phyloP scores from a whole-genome alignment of 805 yeast genomes.

The Scheffersomyces ergatensis region DNA sequence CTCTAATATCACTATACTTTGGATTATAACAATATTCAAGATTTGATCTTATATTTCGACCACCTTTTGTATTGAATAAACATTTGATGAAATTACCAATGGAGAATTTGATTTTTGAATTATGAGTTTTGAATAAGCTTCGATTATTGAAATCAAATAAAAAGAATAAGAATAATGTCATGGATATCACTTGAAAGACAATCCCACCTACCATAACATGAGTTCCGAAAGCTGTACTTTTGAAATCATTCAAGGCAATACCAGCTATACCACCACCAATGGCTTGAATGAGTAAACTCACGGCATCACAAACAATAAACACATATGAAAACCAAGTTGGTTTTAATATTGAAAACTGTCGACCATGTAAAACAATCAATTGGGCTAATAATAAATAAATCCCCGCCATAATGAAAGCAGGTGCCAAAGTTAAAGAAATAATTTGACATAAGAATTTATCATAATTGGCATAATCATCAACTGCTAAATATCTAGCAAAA shows the following conservation, averaged over 20 bases:
- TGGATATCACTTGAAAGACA: conserved; percentile 70
- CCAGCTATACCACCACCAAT: conserved; percentile 77
- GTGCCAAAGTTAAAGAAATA: conserved; percentile 70
- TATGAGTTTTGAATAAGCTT: conserved; percentile 27
- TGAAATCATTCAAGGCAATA: conserved; percentile 27
- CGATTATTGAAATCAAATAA: conserved; percentile 46
- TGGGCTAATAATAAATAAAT: conserved; percentile 72
- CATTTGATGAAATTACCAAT: conserved; percentile 13
- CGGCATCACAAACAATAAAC: conserved; percentile 64
- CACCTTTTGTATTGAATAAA: conserved; percentile 19
- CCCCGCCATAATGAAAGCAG: conserved; percentile 84
- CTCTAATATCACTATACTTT: conserved; percentile 32
- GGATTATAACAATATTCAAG: conserved; percentile 32
- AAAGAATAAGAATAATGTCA: conserved; percentile 56
- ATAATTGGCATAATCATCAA: conserved; percentile 24
- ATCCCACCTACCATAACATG: conserved; percentile 76
- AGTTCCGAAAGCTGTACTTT: conserved; percentile 46
- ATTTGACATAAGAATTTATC: conserved; percentile 60
- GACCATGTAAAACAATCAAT: conserved; percentile 59
- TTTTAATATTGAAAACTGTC: conserved; percentile 43
- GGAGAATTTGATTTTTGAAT: conserved; percentile 23
- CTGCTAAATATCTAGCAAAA: conserved; percentile 53
- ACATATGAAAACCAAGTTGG: conserved; percentile 64
- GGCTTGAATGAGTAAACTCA: conserved; percentile 66
- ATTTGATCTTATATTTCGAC: conserved; percentile 13